Evolutionary conservation across 169 alveolate species (phyloP).

Genomic region (Eimeria praecox): DNA sequence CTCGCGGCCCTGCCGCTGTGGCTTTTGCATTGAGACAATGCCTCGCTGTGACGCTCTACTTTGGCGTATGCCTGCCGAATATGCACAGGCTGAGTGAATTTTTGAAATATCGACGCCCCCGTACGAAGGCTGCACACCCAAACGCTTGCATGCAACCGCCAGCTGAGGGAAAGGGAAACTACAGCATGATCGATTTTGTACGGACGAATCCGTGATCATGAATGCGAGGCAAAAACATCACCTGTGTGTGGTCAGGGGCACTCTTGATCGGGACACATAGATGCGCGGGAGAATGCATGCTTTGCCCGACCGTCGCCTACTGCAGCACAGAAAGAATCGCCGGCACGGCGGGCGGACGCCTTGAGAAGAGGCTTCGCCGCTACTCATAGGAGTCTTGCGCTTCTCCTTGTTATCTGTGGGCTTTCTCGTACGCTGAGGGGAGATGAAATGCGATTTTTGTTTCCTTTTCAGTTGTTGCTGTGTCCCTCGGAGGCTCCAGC

Average conservation of each 20-base stretch:
- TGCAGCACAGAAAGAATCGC: background rate
- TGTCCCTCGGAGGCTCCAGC: background rate
- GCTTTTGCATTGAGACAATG: constrained; percentile 18
- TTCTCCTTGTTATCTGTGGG: background rate
- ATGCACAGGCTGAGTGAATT: constrained; percentile 39
- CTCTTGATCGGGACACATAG: background rate
- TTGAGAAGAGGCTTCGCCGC: background rate
- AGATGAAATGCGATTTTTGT: background rate
- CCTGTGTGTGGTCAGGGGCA: background rate
- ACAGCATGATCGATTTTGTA: no score
- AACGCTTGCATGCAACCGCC: no score
- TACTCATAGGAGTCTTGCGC: background rate
- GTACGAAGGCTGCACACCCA: constrained; percentile 2
- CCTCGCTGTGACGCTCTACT: background rate
- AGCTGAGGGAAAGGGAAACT: no score
- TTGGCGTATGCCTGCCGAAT: constrained; percentile 31
- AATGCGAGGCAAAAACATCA: background rate
- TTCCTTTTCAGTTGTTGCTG: background rate
- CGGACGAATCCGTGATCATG: background rate
- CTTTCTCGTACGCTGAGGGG: background rate
- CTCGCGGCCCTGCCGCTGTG: constrained; percentile 18
- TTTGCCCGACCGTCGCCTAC: background rate
- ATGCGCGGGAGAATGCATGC: background rate
- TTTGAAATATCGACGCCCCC: constrained; percentile 39
- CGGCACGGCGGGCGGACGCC: background rate